Base-by-base conservation (phyloP, 2,329 filamentous ascomycete species). In the Beauveria scarabaeidicola region DNA sequence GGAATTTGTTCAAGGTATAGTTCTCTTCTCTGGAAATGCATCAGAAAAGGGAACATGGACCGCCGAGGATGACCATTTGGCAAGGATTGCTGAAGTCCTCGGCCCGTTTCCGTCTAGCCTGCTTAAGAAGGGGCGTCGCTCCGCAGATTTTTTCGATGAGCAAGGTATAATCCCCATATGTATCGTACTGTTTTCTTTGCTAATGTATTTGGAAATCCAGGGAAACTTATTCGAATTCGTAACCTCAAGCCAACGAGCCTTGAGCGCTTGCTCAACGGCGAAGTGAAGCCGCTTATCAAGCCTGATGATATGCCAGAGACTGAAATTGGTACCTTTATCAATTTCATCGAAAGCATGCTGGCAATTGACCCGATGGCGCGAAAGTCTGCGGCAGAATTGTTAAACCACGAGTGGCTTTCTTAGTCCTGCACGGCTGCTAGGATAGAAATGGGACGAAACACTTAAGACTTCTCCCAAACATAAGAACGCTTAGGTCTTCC, bases 301-400 rank as follows among this genome's bases (percentile, higher is more conserved):
- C 57, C 50, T 19, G 3, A 11, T 3, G 50, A 59, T 27, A 59
- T 59, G 57, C 15, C 21, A 1, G 50, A 40, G 3, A 17, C 15
- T 17, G 57, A 59, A 17, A 11, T 48, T 2, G 41, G 13, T 19
- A 17, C 10, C 2, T 53, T 59, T 25, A 48, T 53, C 17, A 21
- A 59, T 13, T 59, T 59, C 9, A n/a, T 59, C 5, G 27, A 25
- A 23, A 17, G 40, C 32, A 47, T 59, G 57, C 41, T 59, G 19
- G 19, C 25, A 29, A 59, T 59, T n/a, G 50, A 59, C 15, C 57
- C 50, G 13, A 40, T 3, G 19, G 11, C 15, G 21, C 48, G 57
- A 7, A 53, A 54, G 41, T 46, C 57, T 15, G 57, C 57, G 5
- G 41, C 50, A 27, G 13, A 53, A 48, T 11, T 53, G 17, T 13